Percentiles rank a stretch among this genome's conserved stretches.
Evolutionary conservation across 2,329 filamentous ascomycete species (phyloP).

Genomic region (Calonectria hongkongensis): DNA sequence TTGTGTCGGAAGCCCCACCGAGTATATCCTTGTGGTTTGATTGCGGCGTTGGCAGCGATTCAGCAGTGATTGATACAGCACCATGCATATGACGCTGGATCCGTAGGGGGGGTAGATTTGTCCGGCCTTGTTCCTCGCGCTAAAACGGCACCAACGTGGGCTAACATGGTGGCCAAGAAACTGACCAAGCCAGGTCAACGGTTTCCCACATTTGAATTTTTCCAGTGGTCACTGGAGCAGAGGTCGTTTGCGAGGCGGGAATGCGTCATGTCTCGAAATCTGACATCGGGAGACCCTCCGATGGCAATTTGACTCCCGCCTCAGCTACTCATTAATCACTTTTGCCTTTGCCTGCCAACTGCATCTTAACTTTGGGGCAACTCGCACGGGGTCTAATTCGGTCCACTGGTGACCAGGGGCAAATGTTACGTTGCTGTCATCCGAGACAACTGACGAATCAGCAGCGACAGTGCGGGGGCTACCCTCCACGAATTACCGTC

Average conservation of each 20-base stretch:
- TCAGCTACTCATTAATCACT: constrained; percentile 7
- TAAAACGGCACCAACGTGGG: constrained; percentile 27
- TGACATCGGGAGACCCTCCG: neutral
- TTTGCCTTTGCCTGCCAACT: constrained; percentile 14
- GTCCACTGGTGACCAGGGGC: constrained; percentile 31
- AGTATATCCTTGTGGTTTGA: constrained; percentile 25
- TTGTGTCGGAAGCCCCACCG: constrained; percentile 8
- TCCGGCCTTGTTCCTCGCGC: constrained; percentile 14
- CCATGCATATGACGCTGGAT: constrained; percentile 12
- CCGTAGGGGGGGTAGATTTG: constrained; percentile 24
- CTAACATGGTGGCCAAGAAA: neutral
- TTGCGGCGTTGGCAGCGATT: constrained; percentile 27
- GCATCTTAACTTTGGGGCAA: constrained; percentile 5
- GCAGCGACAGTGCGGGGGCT: constrained; percentile 12
- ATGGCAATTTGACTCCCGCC: constrained; percentile 12
- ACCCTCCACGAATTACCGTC: constrained; percentile 34
- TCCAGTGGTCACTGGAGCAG: neutral
- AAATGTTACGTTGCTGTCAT: constrained; percentile 43
- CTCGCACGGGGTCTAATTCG: constrained; percentile 17
- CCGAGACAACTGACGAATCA: constrained; percentile 37
- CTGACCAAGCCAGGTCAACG: constrained; percentile 13
- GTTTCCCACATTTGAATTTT: neutral
- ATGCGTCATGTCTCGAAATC: neutral
- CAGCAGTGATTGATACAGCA: constrained; percentile 26
- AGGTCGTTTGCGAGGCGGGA: neutral